Conservation (phyloP, 768 basidiomycete species). For the Punctularia strigosozonata region DNA sequence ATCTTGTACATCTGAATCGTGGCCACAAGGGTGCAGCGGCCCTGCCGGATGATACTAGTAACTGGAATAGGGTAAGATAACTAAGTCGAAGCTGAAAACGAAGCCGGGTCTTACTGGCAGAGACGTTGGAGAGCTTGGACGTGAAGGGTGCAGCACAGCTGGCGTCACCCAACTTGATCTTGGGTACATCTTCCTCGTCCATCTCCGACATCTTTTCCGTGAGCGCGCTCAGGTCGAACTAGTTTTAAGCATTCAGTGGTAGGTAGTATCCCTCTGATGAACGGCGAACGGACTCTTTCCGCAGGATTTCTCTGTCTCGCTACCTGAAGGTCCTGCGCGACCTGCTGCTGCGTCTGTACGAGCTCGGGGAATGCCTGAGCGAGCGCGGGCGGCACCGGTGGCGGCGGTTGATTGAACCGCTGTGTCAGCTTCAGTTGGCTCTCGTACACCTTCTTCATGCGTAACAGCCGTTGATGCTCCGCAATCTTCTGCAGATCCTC, state of each 20-base stretch:
- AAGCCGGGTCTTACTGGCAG: constrained; percentile 60
- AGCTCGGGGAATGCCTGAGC: constrained; percentile 84
- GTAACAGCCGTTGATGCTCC: constrained; percentile 79
- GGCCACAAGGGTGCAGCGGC: constrained; percentile 95
- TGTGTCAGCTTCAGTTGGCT: constrained; percentile 85
- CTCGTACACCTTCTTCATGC: constrained; percentile 95
- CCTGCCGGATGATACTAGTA: constrained; percentile 95
- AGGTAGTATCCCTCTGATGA: neutral
- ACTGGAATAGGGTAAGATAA: constrained; percentile 35
- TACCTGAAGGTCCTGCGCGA: constrained; percentile 45
- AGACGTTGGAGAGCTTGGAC: constrained; percentile 94
- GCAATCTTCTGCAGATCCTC: constrained; percentile 92
- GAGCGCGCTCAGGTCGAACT: constrained; percentile 73
- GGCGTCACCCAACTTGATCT: constrained; percentile 99
- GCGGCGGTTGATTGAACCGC: constrained; percentile 87
- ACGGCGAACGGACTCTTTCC: constrained; percentile 57
- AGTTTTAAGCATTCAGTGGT: constrained; percentile 7
- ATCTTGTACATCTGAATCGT: constrained; percentile 99
- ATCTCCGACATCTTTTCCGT: constrained; percentile 83
- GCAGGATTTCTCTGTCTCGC: constrained; percentile 79
- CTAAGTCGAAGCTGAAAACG: neutral
- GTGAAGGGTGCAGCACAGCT: constrained; percentile 99
- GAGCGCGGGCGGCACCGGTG: constrained; percentile 82
- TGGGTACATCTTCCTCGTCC: constrained; percentile 92
- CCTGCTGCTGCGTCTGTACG: constrained; percentile 80